Percentiles rank a stretch among this genome's conserved stretches.
Evolutionary conservation across 305 asterid species (phyloP).

Genomic region (Fraxinus velutina): DNA sequence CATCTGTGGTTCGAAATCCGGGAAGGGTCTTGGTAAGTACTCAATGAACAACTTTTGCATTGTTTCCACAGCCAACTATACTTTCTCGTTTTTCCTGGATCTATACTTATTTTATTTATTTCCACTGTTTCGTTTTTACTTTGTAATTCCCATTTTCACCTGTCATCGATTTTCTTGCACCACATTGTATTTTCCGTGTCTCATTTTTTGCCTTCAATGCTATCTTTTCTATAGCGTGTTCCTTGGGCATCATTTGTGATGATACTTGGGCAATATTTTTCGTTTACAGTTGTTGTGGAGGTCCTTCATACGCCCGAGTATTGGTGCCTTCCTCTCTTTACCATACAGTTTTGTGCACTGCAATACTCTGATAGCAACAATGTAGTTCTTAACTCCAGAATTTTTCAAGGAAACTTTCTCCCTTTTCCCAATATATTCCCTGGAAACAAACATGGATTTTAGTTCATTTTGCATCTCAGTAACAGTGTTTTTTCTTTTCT

Average conservation of each 20-base stretch:
- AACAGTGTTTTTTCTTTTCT: not conserved
- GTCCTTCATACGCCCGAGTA: not conserved
- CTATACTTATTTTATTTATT: not conserved
- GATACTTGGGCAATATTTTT: not conserved
- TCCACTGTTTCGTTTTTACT: not conserved
- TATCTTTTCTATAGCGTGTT: not conserved
- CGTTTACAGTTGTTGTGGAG: not conserved
- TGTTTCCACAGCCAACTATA: not conserved
- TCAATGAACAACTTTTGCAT: not conserved
- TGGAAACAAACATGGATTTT: not conserved
- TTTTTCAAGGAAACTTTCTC: not conserved
- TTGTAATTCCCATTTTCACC: not conserved
- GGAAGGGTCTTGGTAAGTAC: slow-evolving; percentile 63
- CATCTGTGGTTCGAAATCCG: slow-evolving; percentile 50
- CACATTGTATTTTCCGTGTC: not conserved
- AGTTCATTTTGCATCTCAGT: not conserved
- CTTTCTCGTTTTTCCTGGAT: not conserved
- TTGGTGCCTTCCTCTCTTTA: not conserved
- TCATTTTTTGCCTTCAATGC: not conserved
- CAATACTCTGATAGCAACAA: not conserved
- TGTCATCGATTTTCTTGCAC: not conserved
- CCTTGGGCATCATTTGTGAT: not conserved
- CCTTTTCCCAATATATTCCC: not conserved
- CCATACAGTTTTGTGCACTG: not conserved
- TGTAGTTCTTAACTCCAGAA: not conserved